phyloP scores from a whole-genome alignment of 2,329 filamentous ascomycete species.

The Gaeumannomyces tritici region DNA sequence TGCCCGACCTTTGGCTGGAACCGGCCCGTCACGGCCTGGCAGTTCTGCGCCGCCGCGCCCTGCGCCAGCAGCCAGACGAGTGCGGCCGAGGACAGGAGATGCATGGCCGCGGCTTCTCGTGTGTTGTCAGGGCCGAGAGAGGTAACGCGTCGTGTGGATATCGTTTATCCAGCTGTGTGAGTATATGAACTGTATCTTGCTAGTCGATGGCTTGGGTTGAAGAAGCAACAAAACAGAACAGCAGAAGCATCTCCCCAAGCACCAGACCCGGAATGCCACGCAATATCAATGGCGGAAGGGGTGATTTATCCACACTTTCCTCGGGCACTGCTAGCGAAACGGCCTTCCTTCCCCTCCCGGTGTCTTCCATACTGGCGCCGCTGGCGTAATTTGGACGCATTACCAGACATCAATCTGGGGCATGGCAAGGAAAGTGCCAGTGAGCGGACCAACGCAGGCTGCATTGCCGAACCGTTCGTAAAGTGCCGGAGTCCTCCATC shows the following conservation, averaged over 20 bases:
- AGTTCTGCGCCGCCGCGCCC: constrained; percentile 6
- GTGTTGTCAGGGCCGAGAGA: not conserved
- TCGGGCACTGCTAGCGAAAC: not conserved
- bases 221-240: not conserved
- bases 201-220: not conserved
- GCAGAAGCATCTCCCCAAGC: not conserved
- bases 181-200: not conserved
- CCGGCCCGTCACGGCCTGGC: constrained; percentile 8
- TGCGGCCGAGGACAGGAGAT: not conserved
- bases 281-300: not conserved
- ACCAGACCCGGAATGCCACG: too few species aligned
- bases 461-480: not conserved
- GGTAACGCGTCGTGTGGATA: too few species aligned
- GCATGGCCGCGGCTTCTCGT: not conserved
- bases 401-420: not conserved
- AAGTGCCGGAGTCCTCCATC: not conserved
- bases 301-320: not conserved
- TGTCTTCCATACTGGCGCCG: not conserved
- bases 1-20: constrained; percentile 11
- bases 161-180: too few species aligned
- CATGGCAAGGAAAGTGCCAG: not conserved
- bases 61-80: constrained; percentile 5
- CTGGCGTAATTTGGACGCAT: not conserved
- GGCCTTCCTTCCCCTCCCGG: not conserved
- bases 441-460: not conserved